phyloP scores from a whole-genome alignment of 2,329 filamentous ascomycete genomes.

The Trichoderma sp. region DNA sequence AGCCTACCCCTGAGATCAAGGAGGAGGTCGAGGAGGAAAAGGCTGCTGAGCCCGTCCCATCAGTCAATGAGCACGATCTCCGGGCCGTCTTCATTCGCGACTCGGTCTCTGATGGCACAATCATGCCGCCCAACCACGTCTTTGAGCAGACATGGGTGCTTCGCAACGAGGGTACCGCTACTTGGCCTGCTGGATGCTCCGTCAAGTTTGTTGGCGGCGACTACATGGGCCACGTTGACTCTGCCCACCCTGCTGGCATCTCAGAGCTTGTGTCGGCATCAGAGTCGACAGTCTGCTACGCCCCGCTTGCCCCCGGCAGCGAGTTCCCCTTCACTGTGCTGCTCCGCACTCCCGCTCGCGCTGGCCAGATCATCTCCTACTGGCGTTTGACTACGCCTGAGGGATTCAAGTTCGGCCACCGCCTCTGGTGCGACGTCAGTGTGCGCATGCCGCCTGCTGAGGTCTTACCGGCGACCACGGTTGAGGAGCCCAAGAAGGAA shows the following conservation, averaged over 20 bases:
- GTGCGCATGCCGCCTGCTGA: constrained; percentile 52
- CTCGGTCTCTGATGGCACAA: constrained; percentile 74
- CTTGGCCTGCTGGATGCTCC: constrained; percentile 88
- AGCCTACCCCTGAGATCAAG: constrained; percentile 27
- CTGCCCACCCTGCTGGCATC: constrained; percentile 74
- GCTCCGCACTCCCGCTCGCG: constrained; percentile 75
- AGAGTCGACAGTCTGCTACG: constrained; percentile 76
- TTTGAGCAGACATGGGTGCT: constrained; percentile 94
- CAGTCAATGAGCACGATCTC: constrained; percentile 38
- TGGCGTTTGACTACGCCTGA: constrained; percentile 88
- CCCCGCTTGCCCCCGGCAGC: constrained; percentile 70
- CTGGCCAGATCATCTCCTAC: constrained; percentile 86
- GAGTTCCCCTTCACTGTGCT: constrained; percentile 79
- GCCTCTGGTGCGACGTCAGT: constrained; percentile 90
- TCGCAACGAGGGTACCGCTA: constrained; percentile 73
- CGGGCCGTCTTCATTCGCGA: constrained; percentile 73
- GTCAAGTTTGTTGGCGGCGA: constrained; percentile 93
- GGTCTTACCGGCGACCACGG: constrained; percentile 30
- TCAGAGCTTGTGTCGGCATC: constrained; percentile 75
- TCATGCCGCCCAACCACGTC: constrained; percentile 66
- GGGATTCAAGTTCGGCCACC: constrained; percentile 84
- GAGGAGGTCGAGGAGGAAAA: constrained; percentile 30
- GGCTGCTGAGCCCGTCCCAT: constrained; percentile 16
- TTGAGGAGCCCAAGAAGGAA: constrained; percentile 35
- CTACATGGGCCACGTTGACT: constrained; percentile 92